Base-by-base conservation (phyloP, 2,329 filamentous ascomycete genomes). In the Colletotrichum sp. region DNA sequence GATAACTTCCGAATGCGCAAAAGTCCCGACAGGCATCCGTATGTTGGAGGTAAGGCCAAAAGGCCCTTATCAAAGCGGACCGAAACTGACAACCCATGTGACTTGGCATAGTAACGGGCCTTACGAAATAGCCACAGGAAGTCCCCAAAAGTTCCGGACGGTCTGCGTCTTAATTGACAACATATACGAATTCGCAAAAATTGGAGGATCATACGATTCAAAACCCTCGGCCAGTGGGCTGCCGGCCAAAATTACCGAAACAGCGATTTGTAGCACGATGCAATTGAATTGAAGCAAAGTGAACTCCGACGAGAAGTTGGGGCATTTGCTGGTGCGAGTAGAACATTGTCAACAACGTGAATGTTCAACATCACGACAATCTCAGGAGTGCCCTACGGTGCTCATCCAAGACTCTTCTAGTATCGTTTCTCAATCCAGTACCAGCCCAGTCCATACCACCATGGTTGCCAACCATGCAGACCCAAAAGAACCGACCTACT, bases 381-480 rank as follows among this genome's bases (percentile, higher is more conserved):
- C 18, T 48, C 2, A 48, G 9, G 18, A 0, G 43, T 48, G 43
- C 18, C 0, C 3, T 2, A 48, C 2, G 18, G 39, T 48, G 1
- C 39, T 48, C 18, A n/a, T 6, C 9, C 18, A n/a, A 12, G 39
- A n/a, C 39, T 48, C 2, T n/a, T 2, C 18, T 3, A 48, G 4
- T 10, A n/a, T 2, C 18, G 9, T 48, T 7, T 0, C n/a, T 21
- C 43, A 4, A 48, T 21, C 0, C 43, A 48, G 43, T 48, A 1
- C 43, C 1, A 21, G 3, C 0, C 43, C 1, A 21, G 3, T 3
- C 43, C 18, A 48, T 6, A 12, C 5, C 59, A 61, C 59, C 1
- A 61, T 34, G 59, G 59, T 61, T 34, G 59, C 28, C 59, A 61
- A 61, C 9, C 59, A 61, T n/a, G 59, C 59, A 28, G 59, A 30